These are phyloP conservation scores for Strombidium stylifer DNA, from an alignment of 73 alveolate species.

Conservation along the genomic window DNA sequence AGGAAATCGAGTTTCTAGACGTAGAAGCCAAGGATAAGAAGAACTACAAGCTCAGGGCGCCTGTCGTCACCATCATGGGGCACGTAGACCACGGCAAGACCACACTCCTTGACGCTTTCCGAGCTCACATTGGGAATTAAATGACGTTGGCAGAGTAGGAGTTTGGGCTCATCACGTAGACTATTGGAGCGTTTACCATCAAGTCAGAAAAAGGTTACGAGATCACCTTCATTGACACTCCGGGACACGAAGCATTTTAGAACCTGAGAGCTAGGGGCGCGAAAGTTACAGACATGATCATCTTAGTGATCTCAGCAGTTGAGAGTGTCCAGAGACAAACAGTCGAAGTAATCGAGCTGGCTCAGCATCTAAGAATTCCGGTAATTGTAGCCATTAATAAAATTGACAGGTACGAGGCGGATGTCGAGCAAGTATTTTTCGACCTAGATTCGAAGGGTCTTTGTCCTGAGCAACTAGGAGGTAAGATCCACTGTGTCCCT, in stretches of 20 bases:
- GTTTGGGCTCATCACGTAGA: conserved; percentile 90
- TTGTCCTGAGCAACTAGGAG: conserved; percentile 75
- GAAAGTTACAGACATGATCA: conserved; percentile 87
- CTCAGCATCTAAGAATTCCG: conserved; percentile 71
- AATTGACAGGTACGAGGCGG: conserved; percentile 76
- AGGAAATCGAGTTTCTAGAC: conserved; percentile 10
- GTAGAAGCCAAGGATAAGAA: not conserved
- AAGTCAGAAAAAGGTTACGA: conserved; percentile 59
- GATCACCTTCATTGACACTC: conserved; percentile 93
- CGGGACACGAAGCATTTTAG: conserved; percentile 95
- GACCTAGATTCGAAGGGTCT: conserved; percentile 61
- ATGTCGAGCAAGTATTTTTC: conserved; percentile 62
- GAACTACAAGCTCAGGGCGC: conserved; percentile 52
- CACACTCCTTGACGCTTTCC: conserved; percentile 84
- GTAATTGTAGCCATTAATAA: conserved; percentile 89
- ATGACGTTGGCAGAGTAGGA: conserved; percentile 81
- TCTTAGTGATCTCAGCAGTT: conserved; percentile 89
- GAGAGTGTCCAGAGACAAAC: conserved; percentile 94
- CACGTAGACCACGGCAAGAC: conserved; percentile 98
- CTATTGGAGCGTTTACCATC: conserved; percentile 92
- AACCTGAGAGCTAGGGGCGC: conserved; percentile 93
- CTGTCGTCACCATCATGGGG: conserved; percentile 94
- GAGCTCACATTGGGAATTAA: too few relatives aligned
- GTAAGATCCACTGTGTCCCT: conserved; percentile 71
- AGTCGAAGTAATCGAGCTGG: conserved; percentile 82